Evolutionary conservation across 495 filamentous ascomycete genomes (phyloP).

Genomic region (Aspergillus campestris): DNA sequence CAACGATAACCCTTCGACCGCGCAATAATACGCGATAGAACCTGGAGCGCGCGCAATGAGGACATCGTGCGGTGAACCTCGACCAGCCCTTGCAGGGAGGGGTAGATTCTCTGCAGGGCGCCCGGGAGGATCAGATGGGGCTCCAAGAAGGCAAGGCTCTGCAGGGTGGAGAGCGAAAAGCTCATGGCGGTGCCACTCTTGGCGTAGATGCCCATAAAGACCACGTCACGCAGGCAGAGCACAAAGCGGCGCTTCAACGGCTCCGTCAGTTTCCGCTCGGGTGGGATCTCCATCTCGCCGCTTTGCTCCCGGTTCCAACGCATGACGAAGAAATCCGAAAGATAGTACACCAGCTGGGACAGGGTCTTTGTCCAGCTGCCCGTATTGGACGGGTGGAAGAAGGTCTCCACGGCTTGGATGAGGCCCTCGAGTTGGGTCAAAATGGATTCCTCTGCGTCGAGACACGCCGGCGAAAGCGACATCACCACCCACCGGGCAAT

Average conservation of each 20-base stretch:
- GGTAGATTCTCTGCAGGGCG: constrained; percentile 91
- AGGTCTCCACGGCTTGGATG: constrained; percentile 93
- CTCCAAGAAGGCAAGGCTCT: constrained; percentile 82
- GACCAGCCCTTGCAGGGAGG: constrained; percentile 88
- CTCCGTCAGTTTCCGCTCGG: constrained; percentile 68
- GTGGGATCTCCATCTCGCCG: constrained; percentile 78
- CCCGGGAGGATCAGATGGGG: constrained; percentile 89
- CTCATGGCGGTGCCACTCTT: constrained; percentile 88
- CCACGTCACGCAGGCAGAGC: constrained; percentile 79
- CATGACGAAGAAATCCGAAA: constrained; percentile 95
- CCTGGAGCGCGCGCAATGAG: constrained; percentile 80
- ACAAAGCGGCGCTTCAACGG: constrained; percentile 85
- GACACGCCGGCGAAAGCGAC: constrained; percentile 80
- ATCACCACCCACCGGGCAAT: constrained; percentile 94
- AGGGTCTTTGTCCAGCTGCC: constrained; percentile 86
- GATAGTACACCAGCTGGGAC: constrained; percentile 83
- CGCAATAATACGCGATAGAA: constrained; percentile 81
- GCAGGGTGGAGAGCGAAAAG: constrained; percentile 82
- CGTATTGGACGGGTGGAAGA: constrained; percentile 97
- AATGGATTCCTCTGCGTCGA: constrained; percentile 70
- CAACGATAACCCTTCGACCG: constrained; percentile 89
- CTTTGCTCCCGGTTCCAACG: constrained; percentile 93
- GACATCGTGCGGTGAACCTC: constrained; percentile 96
- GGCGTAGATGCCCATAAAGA: constrained; percentile 96
- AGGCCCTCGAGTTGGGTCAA: constrained; percentile 82